Conservation (phyloP, 2,329 filamentous ascomycete species). For the Xylariaceae sp. region DNA sequence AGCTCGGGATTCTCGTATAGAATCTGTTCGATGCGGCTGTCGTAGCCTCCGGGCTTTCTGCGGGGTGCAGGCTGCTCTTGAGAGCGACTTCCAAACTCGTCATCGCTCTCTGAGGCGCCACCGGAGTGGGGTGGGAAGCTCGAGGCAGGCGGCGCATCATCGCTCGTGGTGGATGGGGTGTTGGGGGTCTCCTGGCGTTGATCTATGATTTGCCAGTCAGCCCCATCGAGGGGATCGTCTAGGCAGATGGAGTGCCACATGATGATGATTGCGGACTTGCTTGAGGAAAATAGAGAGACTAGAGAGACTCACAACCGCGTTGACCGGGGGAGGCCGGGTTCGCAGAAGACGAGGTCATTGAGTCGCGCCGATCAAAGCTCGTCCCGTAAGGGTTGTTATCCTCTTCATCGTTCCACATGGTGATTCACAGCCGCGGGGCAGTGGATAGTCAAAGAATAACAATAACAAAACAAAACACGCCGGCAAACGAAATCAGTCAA, state of each 20-base stretch:
- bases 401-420: constrained; percentile 95
- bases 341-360: constrained; percentile 63
- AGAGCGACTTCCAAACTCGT: constrained; percentile 40
- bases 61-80: constrained; percentile 47
- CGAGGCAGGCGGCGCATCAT: constrained; percentile 51
- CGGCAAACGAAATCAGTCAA: constrained; percentile 9
- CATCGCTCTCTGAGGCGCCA: constrained; percentile 46
- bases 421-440: constrained; percentile 30
- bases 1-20: constrained; percentile 91
- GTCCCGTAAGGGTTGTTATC: constrained; percentile 95
- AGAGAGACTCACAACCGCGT: constrained; percentile 51
- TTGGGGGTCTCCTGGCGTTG: constrained; percentile 61
- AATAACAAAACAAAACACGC: constrained; percentile 2
- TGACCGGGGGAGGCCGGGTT: constrained; percentile 61
- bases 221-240: constrained; percentile 34
- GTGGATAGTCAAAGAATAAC: too few species aligned
- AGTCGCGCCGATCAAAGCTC: constrained; percentile 85
- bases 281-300: constrained; percentile 12
- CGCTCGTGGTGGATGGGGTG: constrained; percentile 67
- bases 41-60: constrained; percentile 80
- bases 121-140: constrained; percentile 33
- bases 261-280: constrained; percentile 14
- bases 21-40: constrained; percentile 95
- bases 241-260: constrained; percentile 39
- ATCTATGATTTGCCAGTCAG: constrained; percentile 45